Conservation (phyloP, 2,329 filamentous ascomycete species). For the Purpureocillium lavendulum region DNA sequence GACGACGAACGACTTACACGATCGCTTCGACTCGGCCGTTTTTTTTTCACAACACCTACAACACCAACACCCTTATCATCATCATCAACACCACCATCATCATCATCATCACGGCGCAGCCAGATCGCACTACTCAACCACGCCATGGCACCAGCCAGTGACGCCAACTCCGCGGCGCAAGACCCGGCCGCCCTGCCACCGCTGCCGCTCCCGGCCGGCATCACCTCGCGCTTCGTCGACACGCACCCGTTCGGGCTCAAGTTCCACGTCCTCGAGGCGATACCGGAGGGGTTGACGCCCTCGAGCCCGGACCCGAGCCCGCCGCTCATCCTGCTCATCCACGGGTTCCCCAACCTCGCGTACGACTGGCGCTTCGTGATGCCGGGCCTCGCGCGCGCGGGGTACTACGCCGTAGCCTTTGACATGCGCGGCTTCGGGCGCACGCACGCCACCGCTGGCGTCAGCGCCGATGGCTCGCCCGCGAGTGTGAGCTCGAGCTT, state of each 20-base stretch:
- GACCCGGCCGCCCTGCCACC: background rate
- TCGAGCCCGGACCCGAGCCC: slow-evolving; percentile 15
- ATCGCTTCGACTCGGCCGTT: too few species aligned
- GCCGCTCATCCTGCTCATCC: slow-evolving; percentile 53
- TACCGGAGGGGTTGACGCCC: slow-evolving; percentile 31
- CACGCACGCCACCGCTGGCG: slow-evolving; percentile 40
- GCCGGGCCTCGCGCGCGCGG: slow-evolving; percentile 45
- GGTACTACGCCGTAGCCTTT: slow-evolving; percentile 58
- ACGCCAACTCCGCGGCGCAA: too few species aligned
- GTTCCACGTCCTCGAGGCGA: slow-evolving; percentile 47
- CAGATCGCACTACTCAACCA: too few species aligned
- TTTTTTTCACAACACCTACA: too few species aligned
- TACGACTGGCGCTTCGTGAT: slow-evolving; percentile 63
- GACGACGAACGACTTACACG: too few species aligned
- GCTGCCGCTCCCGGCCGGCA: slow-evolving; percentile 35
- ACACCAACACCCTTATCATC: too few species aligned
- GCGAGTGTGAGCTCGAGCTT: slow-evolving; percentile 13
- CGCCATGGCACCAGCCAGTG: too few species aligned
- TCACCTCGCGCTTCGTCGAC: slow-evolving; percentile 48
- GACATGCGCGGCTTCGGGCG: slow-evolving; percentile 63
- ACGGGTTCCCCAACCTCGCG: slow-evolving; percentile 61
- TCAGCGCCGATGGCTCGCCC: too few species aligned
- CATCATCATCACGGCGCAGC: too few species aligned
- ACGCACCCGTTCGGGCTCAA: slow-evolving; percentile 42
- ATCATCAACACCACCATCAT: too few species aligned